phyloP scores from a whole-genome alignment of 139 green algal genomes.

The Chlamydomonas sp. region DNA sequence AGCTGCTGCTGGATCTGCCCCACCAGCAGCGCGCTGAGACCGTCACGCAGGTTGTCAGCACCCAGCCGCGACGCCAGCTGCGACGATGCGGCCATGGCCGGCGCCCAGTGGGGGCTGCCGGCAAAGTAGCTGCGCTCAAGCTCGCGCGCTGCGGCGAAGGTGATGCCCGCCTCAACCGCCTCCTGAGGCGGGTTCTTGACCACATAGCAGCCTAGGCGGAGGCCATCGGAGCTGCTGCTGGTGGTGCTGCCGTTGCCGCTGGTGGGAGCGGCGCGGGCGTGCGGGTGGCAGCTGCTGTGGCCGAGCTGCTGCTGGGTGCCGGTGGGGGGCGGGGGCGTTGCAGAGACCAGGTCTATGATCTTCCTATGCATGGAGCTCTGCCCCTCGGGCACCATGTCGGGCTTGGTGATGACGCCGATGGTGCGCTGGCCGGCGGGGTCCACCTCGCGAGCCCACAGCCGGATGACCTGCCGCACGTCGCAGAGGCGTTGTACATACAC shows the following conservation, averaged over 20 bases:
- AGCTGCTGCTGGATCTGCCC: conserved; percentile 3
- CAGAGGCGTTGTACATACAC: no score
- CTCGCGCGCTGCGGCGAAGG: not conserved
- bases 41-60: not conserved
- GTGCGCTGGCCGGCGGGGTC: conserved; percentile 10
- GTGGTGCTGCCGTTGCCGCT: not conserved
- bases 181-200: conserved; percentile 37
- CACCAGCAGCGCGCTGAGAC: conserved; percentile 10
- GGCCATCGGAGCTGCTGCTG: not conserved
- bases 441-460: not conserved
- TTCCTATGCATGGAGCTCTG: not conserved
- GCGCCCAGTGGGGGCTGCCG: not conserved
- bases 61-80: conserved; percentile 4
- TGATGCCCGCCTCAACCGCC: conserved; percentile 16
- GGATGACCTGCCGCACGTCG: conserved; percentile 1
- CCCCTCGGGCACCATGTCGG: conserved; percentile 14
- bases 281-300: not conserved
- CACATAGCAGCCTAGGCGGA: conserved; percentile 33
- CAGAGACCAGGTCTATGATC: not conserved
- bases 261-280: not conserved
- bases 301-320: not conserved
- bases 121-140: conserved; percentile 5
- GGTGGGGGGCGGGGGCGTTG: not conserved
- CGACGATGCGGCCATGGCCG: not conserved
- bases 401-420: conserved; percentile 43